Evolutionary conservation across 2,329 filamentous ascomycete genomes (phyloP), one percentile per base, ranked within the genome.

Genomic region (Aspergillus puulaauensis): DNA sequence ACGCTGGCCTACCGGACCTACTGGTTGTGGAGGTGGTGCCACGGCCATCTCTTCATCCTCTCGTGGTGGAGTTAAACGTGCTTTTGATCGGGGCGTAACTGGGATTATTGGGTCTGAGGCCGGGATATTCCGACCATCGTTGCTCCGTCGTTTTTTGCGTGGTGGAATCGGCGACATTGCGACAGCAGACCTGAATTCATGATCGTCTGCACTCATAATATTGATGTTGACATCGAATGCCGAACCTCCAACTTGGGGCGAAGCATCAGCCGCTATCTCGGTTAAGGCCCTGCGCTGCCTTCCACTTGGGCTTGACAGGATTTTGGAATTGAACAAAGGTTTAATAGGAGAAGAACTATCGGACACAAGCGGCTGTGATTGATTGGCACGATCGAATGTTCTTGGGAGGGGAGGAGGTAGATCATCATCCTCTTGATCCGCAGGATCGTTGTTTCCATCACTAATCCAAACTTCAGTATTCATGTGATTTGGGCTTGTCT

Each of bases 201-300:
- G 63, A 55, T 79, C 77, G 1, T 79, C 76, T 3, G 66, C 68
- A 1, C 70, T 75, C 31, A 79, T 63, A 11, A 79, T 65, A 35
- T 70, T 69, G 48, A 77, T 65, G 21, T 73, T 68, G 4, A 75
- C 48, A 48, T 76, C 73, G 27, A 72, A 67, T 23, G 66, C 65
- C 31, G 65, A 66, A 14, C 62, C 63, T n/a, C 64, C 66, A 49
- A 70, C 65, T 48, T 73, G 69, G 6, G 77, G 77, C 3, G 77
- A 78, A 46, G 69, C 66, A 52, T 78, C 75, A 1, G 72, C 68
- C 23, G 76, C 76, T 61, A 80, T 78, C 31, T 77, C 72, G 12
- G 76, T 73, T 52, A 78, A 66, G 50, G 69, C 67, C 52, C 71
- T 69, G 43, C 74, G 72, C 52, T 70, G 71, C 31, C 71, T 68